These are phyloP conservation scores for Pseudoturritis turrita DNA, from an alignment of 345 rosid species.

Conservation along the genomic window DNA sequence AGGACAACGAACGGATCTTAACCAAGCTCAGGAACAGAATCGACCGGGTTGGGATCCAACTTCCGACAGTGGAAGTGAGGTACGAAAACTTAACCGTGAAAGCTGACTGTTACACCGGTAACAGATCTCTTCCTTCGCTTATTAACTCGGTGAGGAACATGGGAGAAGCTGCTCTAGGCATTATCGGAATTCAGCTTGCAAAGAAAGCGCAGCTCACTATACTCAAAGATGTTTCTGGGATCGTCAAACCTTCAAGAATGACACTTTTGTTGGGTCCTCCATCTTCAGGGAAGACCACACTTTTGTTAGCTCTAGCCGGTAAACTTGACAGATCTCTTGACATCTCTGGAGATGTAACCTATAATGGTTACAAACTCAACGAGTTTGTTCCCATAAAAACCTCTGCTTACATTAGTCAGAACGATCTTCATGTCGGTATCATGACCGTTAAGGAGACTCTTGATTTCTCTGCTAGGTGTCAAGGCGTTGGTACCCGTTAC, in stretches of 20 bases:
- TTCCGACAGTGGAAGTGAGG: constrained; percentile 75
- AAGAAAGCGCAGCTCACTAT: constrained; percentile 60
- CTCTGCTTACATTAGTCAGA: constrained; percentile 77
- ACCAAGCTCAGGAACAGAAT: constrained; percentile 67
- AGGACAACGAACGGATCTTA: constrained; percentile 79
- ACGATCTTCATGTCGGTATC: constrained; percentile 77
- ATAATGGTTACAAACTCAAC: constrained; percentile 53
- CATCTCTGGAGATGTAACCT: constrained; percentile 54
- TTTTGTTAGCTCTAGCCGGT: constrained; percentile 72
- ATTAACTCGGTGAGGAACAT: constrained; percentile 55
- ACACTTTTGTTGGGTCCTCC: constrained; percentile 75
- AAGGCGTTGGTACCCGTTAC: constrained; percentile 73
- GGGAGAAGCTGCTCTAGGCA: constrained; percentile 50
- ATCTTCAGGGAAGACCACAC: constrained; percentile 79
- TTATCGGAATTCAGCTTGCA: constrained; percentile 53
- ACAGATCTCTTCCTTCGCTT: constrained; percentile 73
- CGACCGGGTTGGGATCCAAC: constrained; percentile 68
- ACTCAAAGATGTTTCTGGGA: constrained; percentile 60
- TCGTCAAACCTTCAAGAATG: constrained; percentile 77
- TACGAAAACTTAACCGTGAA: constrained; percentile 51
- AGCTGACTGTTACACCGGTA: constrained; percentile 65
- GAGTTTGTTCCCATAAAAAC: constrained; percentile 79
- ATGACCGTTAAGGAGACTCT: constrained; percentile 83
- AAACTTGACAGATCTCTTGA: constrained; percentile 55
- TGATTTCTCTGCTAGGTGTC: constrained; percentile 83